A percentile compares a stretch with the other conserved stretches of the same genome.
Conservation (phyloP, 2,329 filamentous ascomycete species). For the Xylariaceae sp. region DNA sequence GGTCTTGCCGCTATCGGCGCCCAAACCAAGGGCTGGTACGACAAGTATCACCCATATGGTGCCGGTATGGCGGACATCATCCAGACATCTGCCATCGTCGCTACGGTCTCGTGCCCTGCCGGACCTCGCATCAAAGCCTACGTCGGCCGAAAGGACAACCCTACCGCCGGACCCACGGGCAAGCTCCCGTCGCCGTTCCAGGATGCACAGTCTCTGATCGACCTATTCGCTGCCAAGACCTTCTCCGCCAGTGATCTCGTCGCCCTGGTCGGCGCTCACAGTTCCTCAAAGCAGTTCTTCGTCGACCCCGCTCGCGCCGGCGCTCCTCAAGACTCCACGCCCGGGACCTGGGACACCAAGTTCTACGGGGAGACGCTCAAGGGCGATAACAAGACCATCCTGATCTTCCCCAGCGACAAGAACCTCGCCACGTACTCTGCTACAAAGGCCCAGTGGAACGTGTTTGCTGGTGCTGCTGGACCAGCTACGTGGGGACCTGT, state of each 20-base stretch:
- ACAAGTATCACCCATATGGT: conserved; percentile 17
- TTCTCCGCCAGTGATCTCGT: conserved; percentile 22
- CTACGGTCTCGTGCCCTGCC: conserved; percentile 17
- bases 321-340: conserved; percentile 23
- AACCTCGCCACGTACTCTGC: conserved; percentile 18
- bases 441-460: conserved; percentile 18
- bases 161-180: conserved; percentile 11
- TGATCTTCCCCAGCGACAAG: conserved; percentile 20
- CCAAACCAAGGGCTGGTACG: conserved; percentile 17
- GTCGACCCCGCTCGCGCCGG: conserved; percentile 19
- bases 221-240: conserved; percentile 17
- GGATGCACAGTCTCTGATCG: conserved; percentile 14
- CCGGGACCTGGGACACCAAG: conserved; percentile 25
- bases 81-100: conserved; percentile 23
- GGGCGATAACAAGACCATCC: conserved; percentile 15
- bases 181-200: conserved; percentile 16
- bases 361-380: conserved; percentile 25
- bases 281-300: conserved; percentile 17
- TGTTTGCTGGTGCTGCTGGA: conserved; percentile 19
- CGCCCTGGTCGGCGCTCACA: conserved; percentile 25
- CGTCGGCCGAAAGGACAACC: conserved; percentile 21
- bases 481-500: conserved; percentile 20
- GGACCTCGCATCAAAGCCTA: conserved; percentile 20
- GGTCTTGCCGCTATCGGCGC: conserved; percentile 20
- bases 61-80: conserved; percentile 25